Evolutionary conservation across 306 rosid species (phyloP), one percentile per base, ranked within the genome.

Genomic region (Quercus dentata): DNA sequence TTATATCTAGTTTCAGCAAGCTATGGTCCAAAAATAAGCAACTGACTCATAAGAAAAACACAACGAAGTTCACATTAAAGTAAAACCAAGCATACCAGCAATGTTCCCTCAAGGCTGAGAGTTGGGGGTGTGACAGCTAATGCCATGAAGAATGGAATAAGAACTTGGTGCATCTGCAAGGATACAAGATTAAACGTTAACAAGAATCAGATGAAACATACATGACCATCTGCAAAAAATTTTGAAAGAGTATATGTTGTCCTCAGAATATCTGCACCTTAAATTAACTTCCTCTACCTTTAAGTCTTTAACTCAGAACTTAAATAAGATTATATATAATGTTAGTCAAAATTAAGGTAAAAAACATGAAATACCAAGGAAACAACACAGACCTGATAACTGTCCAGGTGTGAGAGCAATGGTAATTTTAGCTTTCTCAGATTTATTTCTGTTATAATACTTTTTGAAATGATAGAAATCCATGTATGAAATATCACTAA

Each of bases 21-120:
- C 17, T 18, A 67, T 67, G 25, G 52, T 19, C 13, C 33, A 80
- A 52, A 52, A 6, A 58, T 27, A 31, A 20, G 63, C 41, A 72
- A 15, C 8, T 76, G 35, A 58, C 54, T 49, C 17, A 3, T 49
- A 12, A 49, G 54, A 12, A 74, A 58, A 69, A 25, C 11, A 23
- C 2, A 2, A 6, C n/a, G 0, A 33, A 38, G 3, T 46, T 54
- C 21, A 75, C 35, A 46, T 21, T 59, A 49, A 71, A 46, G 28
- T 23, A 21, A 20, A 73, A 81, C 49, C 54, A 78, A 74, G 77
- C 87, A 57, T 88, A 94, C 98, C 98, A 94, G 88, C 86, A 94
- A 80, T 12, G 97, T 92, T 65, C 98, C 98, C 84, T 94, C 98
- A 25, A 94, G 92, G 89, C 97, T 63, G 87, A 79, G 94, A 75